Evolutionary conservation across 2,329 filamentous ascomycete genomes (phyloP), one percentile per base, ranked within the genome.

Genomic region (Claviceps cyperi): DNA sequence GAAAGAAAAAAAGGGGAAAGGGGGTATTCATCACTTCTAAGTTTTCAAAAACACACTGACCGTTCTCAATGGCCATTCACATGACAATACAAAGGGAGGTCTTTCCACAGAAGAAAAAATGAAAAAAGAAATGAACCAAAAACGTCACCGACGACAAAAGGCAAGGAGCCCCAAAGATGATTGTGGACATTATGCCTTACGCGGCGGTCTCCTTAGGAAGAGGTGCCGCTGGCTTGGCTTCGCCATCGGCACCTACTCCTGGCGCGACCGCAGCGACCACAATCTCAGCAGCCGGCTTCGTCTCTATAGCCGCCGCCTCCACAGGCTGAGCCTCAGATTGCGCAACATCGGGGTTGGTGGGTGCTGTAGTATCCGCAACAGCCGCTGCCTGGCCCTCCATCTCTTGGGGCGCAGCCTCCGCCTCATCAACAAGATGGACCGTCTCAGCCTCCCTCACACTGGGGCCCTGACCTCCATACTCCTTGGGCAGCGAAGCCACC

Each of bases 401-500:
- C 37, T 49, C 40, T 15, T 50, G 50, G 8, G 52, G 37, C 19
- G 41, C 53, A 39, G 45, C n/a, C 36, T 21, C 43, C 9, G 28
- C 28, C 14, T 21, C 46, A 5, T 60, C 58, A 6, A 53, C 55
- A 21, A 69, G 54, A 32, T 57, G 47, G 24, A 70, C 59, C 2
- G 62, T 59, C 37, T 62, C 51, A 11, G 63, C 67, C 28, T 67
- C 63, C 57, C 65, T 69, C 50, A 70, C 66, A 40, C 60, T 65
- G 14, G 62, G 59, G 46, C 78, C 83, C 58, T 81, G 81, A 24
- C 90, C 91, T 51, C 90, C 91, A 62, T 96, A 96, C 53, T 76
- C 79, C 56, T 76, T 74, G 2, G 89, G 88, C 46, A 96, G 69
- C 44, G 77, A 74, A 46, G 76, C 70, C 13, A 78, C 81, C 51